phyloP scores from a whole-genome alignment of 2,329 filamentous ascomycete species.

The Didymellaceae sp. region DNA sequence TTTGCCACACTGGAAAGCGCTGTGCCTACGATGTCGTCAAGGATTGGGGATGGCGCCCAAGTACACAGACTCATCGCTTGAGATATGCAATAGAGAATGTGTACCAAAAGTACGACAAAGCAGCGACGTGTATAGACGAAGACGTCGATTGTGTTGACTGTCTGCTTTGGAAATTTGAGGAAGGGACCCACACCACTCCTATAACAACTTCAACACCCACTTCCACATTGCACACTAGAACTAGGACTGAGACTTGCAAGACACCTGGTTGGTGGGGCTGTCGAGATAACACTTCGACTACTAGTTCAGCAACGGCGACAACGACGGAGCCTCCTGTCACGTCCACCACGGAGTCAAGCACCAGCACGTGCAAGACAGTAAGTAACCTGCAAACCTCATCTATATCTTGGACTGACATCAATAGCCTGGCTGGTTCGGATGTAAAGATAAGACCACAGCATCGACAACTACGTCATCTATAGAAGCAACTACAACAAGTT shows the following conservation, averaged over 20 bases:
- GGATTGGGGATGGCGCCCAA: slow-evolving; percentile 47
- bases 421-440: slow-evolving; percentile 47
- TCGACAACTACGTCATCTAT: slow-evolving; percentile 29
- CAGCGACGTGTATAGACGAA: slow-evolving; percentile 43
- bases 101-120: slow-evolving; percentile 43
- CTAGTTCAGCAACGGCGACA: slow-evolving; percentile 30
- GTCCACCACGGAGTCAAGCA: slow-evolving; percentile 28
- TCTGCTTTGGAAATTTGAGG: slow-evolving; percentile 46
- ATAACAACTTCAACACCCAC: slow-evolving; percentile 34
- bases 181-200: slow-evolving; percentile 41
- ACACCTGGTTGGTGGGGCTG: slow-evolving; percentile 50
- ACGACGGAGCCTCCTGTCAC: slow-evolving; percentile 21
- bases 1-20: slow-evolving; percentile 45
- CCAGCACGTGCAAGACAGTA: slow-evolving; percentile 44
- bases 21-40: slow-evolving; percentile 48
- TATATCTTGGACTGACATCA: slow-evolving; percentile 14
- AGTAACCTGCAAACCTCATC: slow-evolving; percentile 6
- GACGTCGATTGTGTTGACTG: slow-evolving; percentile 46
- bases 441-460: slow-evolving; percentile 42
- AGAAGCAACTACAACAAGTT: slow-evolving; percentile 37
- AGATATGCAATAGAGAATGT: slow-evolving; percentile 46
- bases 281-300: slow-evolving; percentile 41
- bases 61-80: slow-evolving; percentile 40
- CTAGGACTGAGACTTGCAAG: slow-evolving; percentile 45
- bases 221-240: slow-evolving; percentile 33